Evolutionary conservation across 2,329 filamentous ascomycete species (phyloP).

Genomic region (Arthrinium puccinioides): DNA sequence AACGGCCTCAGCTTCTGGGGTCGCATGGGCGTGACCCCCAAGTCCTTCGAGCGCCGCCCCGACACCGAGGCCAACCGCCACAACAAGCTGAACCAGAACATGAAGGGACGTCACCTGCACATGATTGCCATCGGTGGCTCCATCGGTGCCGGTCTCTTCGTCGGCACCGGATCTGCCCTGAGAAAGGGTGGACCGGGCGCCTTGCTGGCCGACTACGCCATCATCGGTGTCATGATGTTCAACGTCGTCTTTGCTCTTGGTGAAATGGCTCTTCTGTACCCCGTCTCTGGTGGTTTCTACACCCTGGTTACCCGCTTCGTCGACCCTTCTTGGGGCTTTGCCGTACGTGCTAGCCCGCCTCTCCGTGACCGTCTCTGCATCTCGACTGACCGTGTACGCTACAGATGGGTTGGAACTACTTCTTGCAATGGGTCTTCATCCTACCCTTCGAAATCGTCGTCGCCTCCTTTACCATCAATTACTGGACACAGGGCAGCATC

Average conservation of each 20-base stretch:
- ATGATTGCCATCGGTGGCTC: constrained; percentile 68
- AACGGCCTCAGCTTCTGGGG: constrained; percentile 3
- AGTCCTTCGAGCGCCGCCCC: neutral
- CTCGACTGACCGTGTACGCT: neutral
- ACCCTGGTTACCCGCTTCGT: constrained; percentile 74
- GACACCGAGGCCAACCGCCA: constrained; percentile 1
- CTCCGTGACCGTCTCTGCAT: constrained; percentile 19
- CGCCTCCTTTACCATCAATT: constrained; percentile 29
- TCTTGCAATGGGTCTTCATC: constrained; percentile 1
- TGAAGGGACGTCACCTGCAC: constrained; percentile 37
- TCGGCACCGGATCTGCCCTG: constrained; percentile 54
- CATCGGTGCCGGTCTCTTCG: constrained; percentile 67
- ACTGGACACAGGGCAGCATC: constrained; percentile 32
- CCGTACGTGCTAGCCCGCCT: constrained; percentile 48
- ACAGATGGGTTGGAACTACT: constrained; percentile 4
- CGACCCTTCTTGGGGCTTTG: constrained; percentile 74
- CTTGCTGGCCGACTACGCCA: constrained; percentile 63
- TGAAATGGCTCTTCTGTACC: constrained; percentile 80
- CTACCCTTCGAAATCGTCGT: constrained; percentile 2
- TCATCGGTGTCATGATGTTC: constrained; percentile 67
- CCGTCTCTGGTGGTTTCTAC: constrained; percentile 71
- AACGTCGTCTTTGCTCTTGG: constrained; percentile 76
- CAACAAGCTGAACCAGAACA: constrained; percentile 4
- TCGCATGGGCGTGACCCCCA: constrained; percentile 1
- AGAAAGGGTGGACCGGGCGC: constrained; percentile 52